Conservation (phyloP, 208 protist genomes). For the Crithidia thermophila region DNA sequence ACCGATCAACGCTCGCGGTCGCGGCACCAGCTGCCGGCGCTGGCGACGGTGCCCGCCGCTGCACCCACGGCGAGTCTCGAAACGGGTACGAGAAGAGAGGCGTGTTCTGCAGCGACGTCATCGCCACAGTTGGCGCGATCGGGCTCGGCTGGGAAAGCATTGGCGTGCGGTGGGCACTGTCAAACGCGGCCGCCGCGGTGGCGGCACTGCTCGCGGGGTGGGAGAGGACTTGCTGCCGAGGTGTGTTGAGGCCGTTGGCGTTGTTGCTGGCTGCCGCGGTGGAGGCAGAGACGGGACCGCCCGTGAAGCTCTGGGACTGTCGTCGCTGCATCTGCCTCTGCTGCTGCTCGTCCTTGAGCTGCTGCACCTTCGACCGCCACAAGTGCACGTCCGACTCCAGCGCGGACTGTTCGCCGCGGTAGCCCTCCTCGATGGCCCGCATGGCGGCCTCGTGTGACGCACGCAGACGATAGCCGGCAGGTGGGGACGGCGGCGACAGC, state of each 20-base stretch:
- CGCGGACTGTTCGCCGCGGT: slow-evolving; percentile 35
- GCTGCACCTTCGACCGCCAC: slow-evolving; percentile 22
- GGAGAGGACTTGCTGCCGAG: slow-evolving; percentile 19
- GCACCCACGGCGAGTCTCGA: slow-evolving; percentile 16
- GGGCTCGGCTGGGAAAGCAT: slow-evolving; percentile 25
- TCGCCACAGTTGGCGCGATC: slow-evolving; percentile 13
- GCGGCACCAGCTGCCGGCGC: neutral
- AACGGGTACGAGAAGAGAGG: slow-evolving; percentile 13
- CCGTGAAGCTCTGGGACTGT: neutral
- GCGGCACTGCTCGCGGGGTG: neutral
- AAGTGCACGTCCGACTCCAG: slow-evolving; percentile 30
- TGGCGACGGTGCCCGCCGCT: neutral
- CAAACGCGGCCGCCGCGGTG: neutral
- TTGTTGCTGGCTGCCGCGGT: neutral
- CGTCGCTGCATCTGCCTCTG: neutral
- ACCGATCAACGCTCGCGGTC: no score
- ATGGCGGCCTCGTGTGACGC: slow-evolving; percentile 31
- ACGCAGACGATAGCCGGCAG: slow-evolving; percentile 13
- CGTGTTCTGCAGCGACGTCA: slow-evolving; percentile 18
- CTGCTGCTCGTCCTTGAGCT: slow-evolving; percentile 11
- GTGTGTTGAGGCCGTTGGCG: slow-evolving; percentile 17
- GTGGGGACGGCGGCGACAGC: neutral
- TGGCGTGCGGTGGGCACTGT: neutral
- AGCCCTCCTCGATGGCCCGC: slow-evolving; percentile 39
- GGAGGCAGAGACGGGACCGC: neutral